Conservation (phyloP, 768 basidiomycete species). For the Coprinellus aureogranulatus region DNA sequence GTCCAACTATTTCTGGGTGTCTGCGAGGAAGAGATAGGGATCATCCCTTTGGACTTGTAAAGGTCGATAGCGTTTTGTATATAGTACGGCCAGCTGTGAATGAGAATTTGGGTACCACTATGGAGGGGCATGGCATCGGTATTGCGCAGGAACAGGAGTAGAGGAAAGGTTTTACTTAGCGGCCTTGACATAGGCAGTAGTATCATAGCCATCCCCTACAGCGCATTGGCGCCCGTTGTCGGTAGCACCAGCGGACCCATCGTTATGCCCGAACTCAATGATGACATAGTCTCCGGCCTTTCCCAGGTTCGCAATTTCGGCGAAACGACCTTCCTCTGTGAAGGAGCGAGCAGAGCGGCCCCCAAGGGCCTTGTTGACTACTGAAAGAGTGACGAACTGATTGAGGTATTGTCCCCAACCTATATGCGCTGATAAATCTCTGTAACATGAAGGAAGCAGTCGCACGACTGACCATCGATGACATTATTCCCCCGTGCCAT, state of each 20-base stretch:
- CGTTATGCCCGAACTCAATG: conserved; percentile 51
- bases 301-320: conserved; percentile 37
- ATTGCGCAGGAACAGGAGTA: no score
- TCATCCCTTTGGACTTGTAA: conserved; percentile 45
- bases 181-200: conserved; percentile 33
- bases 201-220: conserved; percentile 36
- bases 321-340: conserved; percentile 47
- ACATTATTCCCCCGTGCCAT: conserved; percentile 32
- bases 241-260: conserved; percentile 33
- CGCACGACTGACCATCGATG: conserved; percentile 31
- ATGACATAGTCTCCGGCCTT: conserved; percentile 41
- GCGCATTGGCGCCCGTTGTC: conserved; percentile 45
- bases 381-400: conserved; percentile 40
- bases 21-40: conserved; percentile 45
- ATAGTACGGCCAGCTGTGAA: conserved; percentile 47
- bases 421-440: conserved; percentile 11
- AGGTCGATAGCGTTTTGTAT: conserved; percentile 42
- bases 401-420: conserved; percentile 47
- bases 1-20: conserved; percentile 48
- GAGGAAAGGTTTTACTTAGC: conserved; percentile 26
- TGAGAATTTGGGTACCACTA: conserved; percentile 36
- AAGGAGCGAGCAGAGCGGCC: conserved; percentile 47
- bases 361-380: conserved; percentile 46
- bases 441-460: not conserved
- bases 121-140: no score